phyloP scores from a whole-genome alignment of 345 rosid species.

The rapeseed (Brassica napus) region Da-Ae NC_063446.1:2001-2500 shows the following conservation, averaged over 20 bases:
- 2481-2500: conserved; percentile 87
- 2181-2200: conserved; percentile 77
- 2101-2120: conserved; percentile 95
- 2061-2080: conserved; percentile 42
- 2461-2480: conserved; percentile 82
- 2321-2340: conserved; percentile 92
- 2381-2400: conserved; percentile 68
- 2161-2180: conserved; percentile 79
- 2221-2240: background rate
- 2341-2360: conserved; percentile 88
- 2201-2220: conserved; percentile 61
- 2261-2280: background rate
- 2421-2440: conserved; percentile 71
- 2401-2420: conserved; percentile 81
- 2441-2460: conserved; percentile 64
- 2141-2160: conserved; percentile 89
- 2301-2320: conserved; percentile 92
- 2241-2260: no score
- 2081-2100: conserved; percentile 84
- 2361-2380: conserved; percentile 41
- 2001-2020: background rate
- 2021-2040: conserved; percentile 5
- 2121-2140: conserved; percentile 83
- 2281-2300: conserved; percentile 45
- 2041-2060: background rate